A percentile compares a stretch with the other conserved stretches of the same genome.
These are phyloP conservation scores for Platanthera zijinensis DNA, from an alignment of 106 monocot genomes.

Conservation along the genomic window DNA sequence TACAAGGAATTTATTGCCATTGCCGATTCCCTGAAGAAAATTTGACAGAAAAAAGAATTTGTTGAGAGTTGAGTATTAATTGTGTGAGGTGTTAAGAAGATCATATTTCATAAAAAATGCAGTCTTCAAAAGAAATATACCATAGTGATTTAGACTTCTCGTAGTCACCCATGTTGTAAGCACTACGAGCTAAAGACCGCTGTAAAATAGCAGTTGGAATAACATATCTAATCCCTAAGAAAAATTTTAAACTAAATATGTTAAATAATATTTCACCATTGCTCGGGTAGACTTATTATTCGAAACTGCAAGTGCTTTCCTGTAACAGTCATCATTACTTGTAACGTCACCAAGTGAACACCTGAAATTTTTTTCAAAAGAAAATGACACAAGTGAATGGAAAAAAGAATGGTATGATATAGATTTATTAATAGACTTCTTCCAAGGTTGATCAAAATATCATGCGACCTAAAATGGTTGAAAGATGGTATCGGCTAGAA, in stretches of 20 bases:
- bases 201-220: constrained; percentile 16
- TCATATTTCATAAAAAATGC: not conserved
- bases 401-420: not conserved
- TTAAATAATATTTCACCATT: constrained; percentile 39
- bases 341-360: constrained; percentile 98
- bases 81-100: not conserved
- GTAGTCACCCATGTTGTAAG: constrained; percentile 86
- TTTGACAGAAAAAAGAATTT: not conserved
- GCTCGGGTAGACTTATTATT: constrained; percentile 83
- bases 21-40: constrained; percentile 72
- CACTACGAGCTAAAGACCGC: constrained; percentile 90
- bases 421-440: not conserved
- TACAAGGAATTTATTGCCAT: constrained; percentile 78
- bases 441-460: not conserved
- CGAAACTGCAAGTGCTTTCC: constrained; percentile 93
- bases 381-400: not conserved
- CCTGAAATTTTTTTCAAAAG: constrained; percentile 29
- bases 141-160: constrained; percentile 68
- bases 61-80: not conserved
- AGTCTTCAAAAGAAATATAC: constrained; percentile 33
- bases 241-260: not conserved
- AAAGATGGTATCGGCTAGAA: not conserved
- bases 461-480: not conserved
- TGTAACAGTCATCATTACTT: constrained; percentile 66
- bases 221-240: not conserved